These are phyloP conservation scores for Sporothrix humicola DNA, from an alignment of 2,329 filamentous ascomycete species.

Conservation along the genomic window DNA sequence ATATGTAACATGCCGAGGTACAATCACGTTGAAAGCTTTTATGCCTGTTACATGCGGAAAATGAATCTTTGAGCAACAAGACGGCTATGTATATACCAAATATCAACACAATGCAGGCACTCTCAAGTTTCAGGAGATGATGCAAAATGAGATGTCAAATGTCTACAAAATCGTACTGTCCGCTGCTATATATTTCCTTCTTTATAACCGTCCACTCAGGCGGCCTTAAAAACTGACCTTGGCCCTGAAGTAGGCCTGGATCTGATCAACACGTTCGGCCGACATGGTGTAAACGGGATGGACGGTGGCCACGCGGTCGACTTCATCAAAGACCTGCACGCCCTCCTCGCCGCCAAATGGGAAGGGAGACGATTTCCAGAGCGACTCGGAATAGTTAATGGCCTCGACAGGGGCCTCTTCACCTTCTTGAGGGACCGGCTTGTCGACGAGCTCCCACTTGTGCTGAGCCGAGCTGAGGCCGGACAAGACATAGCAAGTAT, in stretches of 20 bases:
- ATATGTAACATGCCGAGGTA: no score
- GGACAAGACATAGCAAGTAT: slow-evolving; percentile 88
- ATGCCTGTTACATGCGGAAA: no score
- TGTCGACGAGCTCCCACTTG: slow-evolving; percentile 55
- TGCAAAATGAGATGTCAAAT: no score
- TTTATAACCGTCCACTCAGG: no score
- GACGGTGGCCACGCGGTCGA: slow-evolving; percentile 70
- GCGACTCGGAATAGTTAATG: slow-evolving; percentile 17
- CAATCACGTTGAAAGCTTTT: no score
- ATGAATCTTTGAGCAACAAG: no score
- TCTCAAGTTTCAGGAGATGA: no score
- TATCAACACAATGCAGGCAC: no score
- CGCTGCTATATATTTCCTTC: background rate
- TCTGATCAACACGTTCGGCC: slow-evolving; percentile 67
- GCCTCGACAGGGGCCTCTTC: slow-evolving; percentile 39
- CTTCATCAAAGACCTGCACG: slow-evolving; percentile 70
- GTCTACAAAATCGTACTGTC: no score
- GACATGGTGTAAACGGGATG: slow-evolving; percentile 90
- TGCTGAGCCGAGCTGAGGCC: slow-evolving; percentile 85
- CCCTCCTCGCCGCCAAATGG: slow-evolving; percentile 57
- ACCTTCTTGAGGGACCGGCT: slow-evolving; percentile 39
- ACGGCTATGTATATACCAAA: no score
- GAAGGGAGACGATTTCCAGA: slow-evolving; percentile 56
- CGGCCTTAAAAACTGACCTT: slow-evolving; percentile 59
- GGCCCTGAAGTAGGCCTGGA: slow-evolving; percentile 67